Conservation (phyloP, 2,329 filamentous ascomycete species). For the Ophiosphaerella narmari region DNA sequence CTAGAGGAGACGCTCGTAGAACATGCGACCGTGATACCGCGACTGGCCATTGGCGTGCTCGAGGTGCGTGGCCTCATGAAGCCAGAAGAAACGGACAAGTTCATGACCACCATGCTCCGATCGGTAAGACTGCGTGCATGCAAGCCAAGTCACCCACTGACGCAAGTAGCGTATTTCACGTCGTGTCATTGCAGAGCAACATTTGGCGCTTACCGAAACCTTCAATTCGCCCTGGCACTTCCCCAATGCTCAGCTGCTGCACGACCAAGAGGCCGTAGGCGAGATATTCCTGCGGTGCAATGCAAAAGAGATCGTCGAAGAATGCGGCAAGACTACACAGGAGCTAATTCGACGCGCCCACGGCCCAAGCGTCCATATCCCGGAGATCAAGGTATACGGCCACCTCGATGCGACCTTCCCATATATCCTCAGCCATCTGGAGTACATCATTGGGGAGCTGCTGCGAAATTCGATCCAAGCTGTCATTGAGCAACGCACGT, state of each 20-base stretch:
- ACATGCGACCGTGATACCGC: constrained; percentile 91
- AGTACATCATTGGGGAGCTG: constrained; percentile 96
- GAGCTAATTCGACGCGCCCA: constrained; percentile 77
- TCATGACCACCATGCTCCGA: constrained; percentile 92
- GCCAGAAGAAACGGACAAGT: constrained; percentile 80
- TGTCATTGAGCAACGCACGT: constrained; percentile 73
- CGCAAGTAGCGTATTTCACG: constrained; percentile 78
- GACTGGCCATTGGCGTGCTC: constrained; percentile 89
- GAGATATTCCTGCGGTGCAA: constrained; percentile 95
- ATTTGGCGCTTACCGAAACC: constrained; percentile 91
- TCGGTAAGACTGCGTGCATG: constrained; percentile 65
- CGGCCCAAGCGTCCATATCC: constrained; percentile 71
- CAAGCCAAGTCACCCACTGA: neutral
- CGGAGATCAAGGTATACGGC: constrained; percentile 80
- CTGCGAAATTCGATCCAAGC: constrained; percentile 94
- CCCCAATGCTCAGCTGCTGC: constrained; percentile 69
- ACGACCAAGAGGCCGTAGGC: constrained; percentile 82
- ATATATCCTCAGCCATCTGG: constrained; percentile 92
- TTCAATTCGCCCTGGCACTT: constrained; percentile 92
- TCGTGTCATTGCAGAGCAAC: constrained; percentile 95
- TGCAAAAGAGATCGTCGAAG: constrained; percentile 84
- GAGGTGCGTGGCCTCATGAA: constrained; percentile 86
- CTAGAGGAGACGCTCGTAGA: constrained; percentile 80
- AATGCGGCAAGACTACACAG: constrained; percentile 76
- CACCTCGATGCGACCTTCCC: constrained; percentile 91